Percentiles rank a stretch among this genome's conserved stretches.
phyloP scores from a whole-genome alignment of 306 rosid genomes.

The Cucumis sativus region DNA sequence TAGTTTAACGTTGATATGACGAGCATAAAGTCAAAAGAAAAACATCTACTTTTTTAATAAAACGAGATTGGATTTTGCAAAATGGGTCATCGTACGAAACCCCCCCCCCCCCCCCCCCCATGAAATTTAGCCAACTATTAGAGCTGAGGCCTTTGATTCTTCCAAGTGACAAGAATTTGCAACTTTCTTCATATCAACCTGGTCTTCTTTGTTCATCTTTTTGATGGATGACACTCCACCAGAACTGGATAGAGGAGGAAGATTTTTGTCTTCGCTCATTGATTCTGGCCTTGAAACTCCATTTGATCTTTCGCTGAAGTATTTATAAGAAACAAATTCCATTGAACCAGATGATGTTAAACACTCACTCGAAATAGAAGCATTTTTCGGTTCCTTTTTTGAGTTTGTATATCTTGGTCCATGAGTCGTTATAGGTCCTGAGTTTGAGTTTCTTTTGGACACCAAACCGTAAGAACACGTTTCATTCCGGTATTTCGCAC shows the following conservation, averaged over 20 bases:
- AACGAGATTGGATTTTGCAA: too few species aligned
- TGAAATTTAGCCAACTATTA: background rate
- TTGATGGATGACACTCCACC: background rate
- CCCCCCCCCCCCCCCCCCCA: too few species aligned
- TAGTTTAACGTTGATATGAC: too few species aligned
- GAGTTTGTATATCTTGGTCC: conserved; percentile 27
- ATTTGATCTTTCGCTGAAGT: background rate
- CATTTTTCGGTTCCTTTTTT: conserved; percentile 29
- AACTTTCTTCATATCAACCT: background rate
- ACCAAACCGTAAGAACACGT: conserved; percentile 14
- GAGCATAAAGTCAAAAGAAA: too few species aligned
- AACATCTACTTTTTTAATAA: too few species aligned
- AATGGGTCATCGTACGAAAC: too few species aligned
- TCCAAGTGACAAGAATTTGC: background rate
- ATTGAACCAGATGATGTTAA: conserved; percentile 14
- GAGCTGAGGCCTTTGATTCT: background rate
- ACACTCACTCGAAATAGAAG: conserved; percentile 22
- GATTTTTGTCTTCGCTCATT: background rate
- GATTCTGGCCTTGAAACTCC: background rate
- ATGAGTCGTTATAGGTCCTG: conserved; percentile 48
- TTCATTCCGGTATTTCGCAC: conserved; percentile 20
- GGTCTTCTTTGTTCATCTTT: background rate
- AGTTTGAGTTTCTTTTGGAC: conserved; percentile 36
- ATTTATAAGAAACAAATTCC: background rate
- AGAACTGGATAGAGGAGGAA: background rate